Base-by-base conservation (phyloP, 306 rosid species). In the Rosa rugosa region DNA sequence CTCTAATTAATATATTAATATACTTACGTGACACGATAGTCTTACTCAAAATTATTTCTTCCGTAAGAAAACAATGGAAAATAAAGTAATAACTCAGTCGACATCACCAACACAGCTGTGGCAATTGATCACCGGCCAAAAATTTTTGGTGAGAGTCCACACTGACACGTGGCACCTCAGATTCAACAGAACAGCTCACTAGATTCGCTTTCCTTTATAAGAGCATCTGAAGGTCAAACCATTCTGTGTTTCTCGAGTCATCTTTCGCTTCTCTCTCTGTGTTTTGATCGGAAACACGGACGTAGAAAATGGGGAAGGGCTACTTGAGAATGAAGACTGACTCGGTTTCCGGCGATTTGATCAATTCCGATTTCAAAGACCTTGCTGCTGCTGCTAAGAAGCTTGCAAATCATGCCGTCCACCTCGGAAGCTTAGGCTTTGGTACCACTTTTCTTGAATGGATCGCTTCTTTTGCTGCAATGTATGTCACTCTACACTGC, bases 391-490 rank as follows among this genome's bases (percentile, higher is more conserved):
- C 95, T 66, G 91, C 85, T 70, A 84, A 41, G 22, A 87, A 79
- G 73, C 88, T 94, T 18, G 92, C 90, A 20, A 53, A 34, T 11
- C 95, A 94, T 57, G 88, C 82, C 80, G 1, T 92, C 78, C 85
- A 80, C 72, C 93, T 91, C 9, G 92, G 87, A 25, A 79, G 89
- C 75, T 12, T 82, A 4, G 97, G 97, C 76, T 87, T 92, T 44
- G 92, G 88, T 50, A 82, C 90, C 60, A 41, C 92, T 36, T 80
- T 94, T 51, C 91, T 94, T 38, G 83, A 89, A 66, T 89, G 93
- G 83, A 25, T 94, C 65, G 95, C 97, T 81, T 79, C 90, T 11
- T 47, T 92, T 80, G 85, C 93, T 80, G 97, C 99, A 59, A 92
- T 94, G 97, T 92, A 83, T 20, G 57, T 1, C n/a, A 23, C 38